These are phyloP conservation scores for Triangularia setosa DNA, from an alignment of 2,329 filamentous ascomycete genomes.

Conservation along the genomic window DNA sequence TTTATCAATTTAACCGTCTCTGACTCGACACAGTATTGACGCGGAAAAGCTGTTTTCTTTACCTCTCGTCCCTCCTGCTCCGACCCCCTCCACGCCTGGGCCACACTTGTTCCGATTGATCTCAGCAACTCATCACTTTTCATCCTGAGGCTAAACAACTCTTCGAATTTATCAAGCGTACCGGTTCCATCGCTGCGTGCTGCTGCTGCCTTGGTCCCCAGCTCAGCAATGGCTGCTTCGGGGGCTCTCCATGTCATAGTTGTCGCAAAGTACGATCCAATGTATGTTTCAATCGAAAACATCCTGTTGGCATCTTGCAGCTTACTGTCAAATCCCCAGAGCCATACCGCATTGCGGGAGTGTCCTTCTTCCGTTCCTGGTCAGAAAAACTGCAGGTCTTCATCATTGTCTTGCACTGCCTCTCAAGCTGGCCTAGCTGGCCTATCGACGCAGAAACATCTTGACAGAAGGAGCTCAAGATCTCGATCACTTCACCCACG, in stretches of 20 bases:
- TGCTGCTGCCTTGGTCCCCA: not conserved
- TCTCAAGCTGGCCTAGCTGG: not conserved
- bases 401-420: not conserved
- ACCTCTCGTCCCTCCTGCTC: not conserved
- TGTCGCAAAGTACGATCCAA: not conserved
- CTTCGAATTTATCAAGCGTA: not conserved
- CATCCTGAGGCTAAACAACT: not conserved
- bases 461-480: not conserved
- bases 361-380: not conserved
- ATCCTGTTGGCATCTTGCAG: not conserved
- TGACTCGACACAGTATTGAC: not conserved
- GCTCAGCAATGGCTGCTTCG: not conserved
- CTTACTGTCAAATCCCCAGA: not conserved
- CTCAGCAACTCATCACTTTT: not conserved
- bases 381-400: not conserved
- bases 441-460: not conserved
- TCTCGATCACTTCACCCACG: not conserved
- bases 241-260: not conserved
- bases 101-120: not conserved
- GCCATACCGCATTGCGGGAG: not conserved
- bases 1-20: not conserved
- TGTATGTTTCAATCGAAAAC: not conserved
- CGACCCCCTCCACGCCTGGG: not conserved
- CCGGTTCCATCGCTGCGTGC: not conserved
- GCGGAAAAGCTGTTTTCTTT: not conserved